Base-by-base conservation (phyloP, 306 rosid species). In the Hippophae tibetana region DNA sequence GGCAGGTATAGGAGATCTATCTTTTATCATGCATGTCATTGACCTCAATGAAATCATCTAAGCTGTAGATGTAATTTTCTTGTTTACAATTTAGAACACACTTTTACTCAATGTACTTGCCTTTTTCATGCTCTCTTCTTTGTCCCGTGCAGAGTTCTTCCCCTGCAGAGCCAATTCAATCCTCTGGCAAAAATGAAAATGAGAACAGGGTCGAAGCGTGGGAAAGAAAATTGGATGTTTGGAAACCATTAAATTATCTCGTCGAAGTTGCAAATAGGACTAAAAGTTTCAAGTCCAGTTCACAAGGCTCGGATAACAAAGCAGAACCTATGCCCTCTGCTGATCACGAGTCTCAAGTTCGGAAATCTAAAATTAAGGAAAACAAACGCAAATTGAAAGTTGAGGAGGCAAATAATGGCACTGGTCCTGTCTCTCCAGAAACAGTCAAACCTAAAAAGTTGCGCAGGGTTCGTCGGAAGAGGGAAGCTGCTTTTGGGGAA, bases 211-310 rank as follows among this genome's bases (percentile, higher is more conserved):
- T 66, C 11, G 81, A 88, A 71, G 57, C 72, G 41, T 63, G 78
- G 75, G 88, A 83, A 44, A 81, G 89, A 62, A 88, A 88, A 72
- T 48, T 67, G 75, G 99, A 88, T 74, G 87, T 87, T 54, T 88
- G 99, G 99, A 85, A 85, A 71, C 96, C 99, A 6, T 74, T 92
- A 67, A 92, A 83, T 73, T 88, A 62, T 70, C 77, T 92, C 69
- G 99, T 88, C 43, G 99, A 92, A 76, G 89, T 80, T 23, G 96
- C 99, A 59, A 81, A 89, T 69, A 77, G 96, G 78, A 88, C 85
- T 64, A 92, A 88, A 71, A 76, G 87, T 71, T 78, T 73, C 69
- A 92, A 85, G 80, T 70, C 95, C 61, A 81, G 66, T 74, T 59
- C 70, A 38, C 92, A 83, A 69, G 88, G 80, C 7, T 68, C 72